Base-by-base conservation (phyloP, 2,329 filamentous ascomycete species). In the Botryotinia globosa region DNA sequence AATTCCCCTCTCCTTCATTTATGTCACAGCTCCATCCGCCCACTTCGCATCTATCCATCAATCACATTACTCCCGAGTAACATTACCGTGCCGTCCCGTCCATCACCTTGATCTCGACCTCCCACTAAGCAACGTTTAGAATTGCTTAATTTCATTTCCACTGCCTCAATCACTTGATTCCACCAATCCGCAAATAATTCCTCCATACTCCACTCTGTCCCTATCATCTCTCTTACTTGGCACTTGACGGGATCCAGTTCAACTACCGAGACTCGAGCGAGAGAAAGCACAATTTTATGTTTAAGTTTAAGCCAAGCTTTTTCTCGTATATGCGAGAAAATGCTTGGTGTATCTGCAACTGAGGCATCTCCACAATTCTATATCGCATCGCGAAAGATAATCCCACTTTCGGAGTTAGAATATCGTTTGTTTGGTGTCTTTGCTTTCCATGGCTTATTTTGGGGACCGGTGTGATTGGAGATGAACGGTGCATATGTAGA, bases 271-370 rank as follows among this genome's bases (percentile, higher is more conserved):
- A 34, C 34, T 34, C 34, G 34, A 34, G 34, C 34, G 34, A 44
- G 29, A 16, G 20, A 7, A 14, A n/a, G 48, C 34, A 12, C 44
- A 54, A 29, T 54, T 42, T 16, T 16, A 10, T 12, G 12, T 56
- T 68, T 25, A 68, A 58, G 37, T 56, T 44, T 25, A 25, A 32
- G 48, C 48, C n/a, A 68, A 67, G 48, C 34, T 42, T 56, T 67
- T 67, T 39, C 65, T 67, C 65, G 48, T 56, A 25, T 56, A 25
- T 56, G 37, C 65, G 39, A 32, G 25, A 29, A 42, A 42, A 22
- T 56, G 25, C 25, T 67, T 39, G 48, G n/a, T 45, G 18, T 56
- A 42, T 56, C 37, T 56, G 65, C 65, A 32, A 32, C 39, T 67
- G 34, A 42, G 48, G 18, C 34, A 68, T 56, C 44, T 68, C 25